A percentile compares a stretch with the other conserved stretches of the same genome.
Evolutionary conservation across 495 filamentous ascomycete species (phyloP).

Genomic region (Aspergillus leporis): DNA sequence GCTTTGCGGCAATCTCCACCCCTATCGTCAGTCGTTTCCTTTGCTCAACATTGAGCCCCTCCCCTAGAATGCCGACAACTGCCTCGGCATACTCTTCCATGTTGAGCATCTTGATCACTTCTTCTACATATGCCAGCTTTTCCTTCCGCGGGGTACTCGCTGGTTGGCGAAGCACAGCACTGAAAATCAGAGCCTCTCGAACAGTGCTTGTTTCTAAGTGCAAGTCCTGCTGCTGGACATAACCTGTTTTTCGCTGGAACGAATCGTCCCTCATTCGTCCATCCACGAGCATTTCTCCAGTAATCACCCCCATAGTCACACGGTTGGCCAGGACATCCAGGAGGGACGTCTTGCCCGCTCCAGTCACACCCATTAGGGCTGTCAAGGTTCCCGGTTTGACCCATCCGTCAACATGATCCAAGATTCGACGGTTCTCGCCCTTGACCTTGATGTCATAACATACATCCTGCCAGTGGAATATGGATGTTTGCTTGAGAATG

Average conservation of each 20-base stretch:
- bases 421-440: conserved; percentile 66
- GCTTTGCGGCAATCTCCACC: conserved; percentile 84
- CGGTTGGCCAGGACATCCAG: conserved; percentile 63
- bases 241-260: conserved; percentile 90
- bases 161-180: conserved; percentile 81
- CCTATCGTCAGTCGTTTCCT: conserved; percentile 85
- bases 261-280: conserved; percentile 71
- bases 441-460: conserved; percentile 92
- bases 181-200: conserved; percentile 78
- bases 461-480: conserved; percentile 86
- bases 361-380: conserved; percentile 74
- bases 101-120: conserved; percentile 85
- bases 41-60: conserved; percentile 90
- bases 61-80: conserved; percentile 81
- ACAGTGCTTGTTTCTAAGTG: conserved; percentile 84
- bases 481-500: conserved; percentile 59
- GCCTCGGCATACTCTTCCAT: conserved; percentile 90
- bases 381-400: conserved; percentile 89
- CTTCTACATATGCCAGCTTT: conserved; percentile 84
- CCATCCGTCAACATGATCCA: conserved; percentile 86
- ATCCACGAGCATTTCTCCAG: conserved; percentile 83
- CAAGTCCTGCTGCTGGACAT: conserved; percentile 92
- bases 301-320: conserved; percentile 83
- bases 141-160: conserved; percentile 64
- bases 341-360: conserved; percentile 63